Evolutionary conservation across 1,139 yeast species (phyloP), one percentile per base, ranked within the genome.

Genomic region (Zygosaccharomyces sapae): DNA sequence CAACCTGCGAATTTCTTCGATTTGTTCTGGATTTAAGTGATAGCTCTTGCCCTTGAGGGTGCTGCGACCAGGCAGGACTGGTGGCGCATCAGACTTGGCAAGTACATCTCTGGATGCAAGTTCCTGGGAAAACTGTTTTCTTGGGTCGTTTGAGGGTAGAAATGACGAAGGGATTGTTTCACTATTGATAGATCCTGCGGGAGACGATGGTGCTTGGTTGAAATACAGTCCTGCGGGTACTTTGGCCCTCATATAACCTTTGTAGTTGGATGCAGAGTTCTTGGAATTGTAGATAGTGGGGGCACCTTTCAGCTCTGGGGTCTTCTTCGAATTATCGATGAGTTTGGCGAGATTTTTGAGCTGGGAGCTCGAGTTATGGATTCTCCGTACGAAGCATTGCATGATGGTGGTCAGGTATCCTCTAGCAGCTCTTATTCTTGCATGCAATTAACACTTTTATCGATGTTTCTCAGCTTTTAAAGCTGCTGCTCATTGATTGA

Each of bases 1-100:
- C 59, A 87, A 71, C 38, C 69, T 58, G 55, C 75, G 77, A 51
- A 90, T 83, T 66, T 86, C 81, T 33, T 62, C 65, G 20, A 85
- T 81, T 10, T 82, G 80, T 25, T 74, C 79, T 9, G 81, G 79
- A 1, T 81, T 77, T 52, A 88, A 70, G 46, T 79, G 76, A 63
- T 86, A 84, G 30, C 70, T 70, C 62, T 81, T 80, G 22, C 72
- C 72, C 10, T 47, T 27, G 37, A 45, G 18, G 1, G 54, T 47
- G 41, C 55, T 54, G 39, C 47, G 51, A 29, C 59, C 53, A 10
- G 50, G 42, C 12, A 56, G 51, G 16, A 63, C 59, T 2, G 57
- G 54, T 18, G 69, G 68, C 1, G 62, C 67, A 39, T 47, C 38
- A 33, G 45, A 46, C 9, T 58, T 51, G 22, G 52, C 47, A n/a